Conservation (phyloP, 768 basidiomycete species). For the Leccinum barrowsii region DNA sequence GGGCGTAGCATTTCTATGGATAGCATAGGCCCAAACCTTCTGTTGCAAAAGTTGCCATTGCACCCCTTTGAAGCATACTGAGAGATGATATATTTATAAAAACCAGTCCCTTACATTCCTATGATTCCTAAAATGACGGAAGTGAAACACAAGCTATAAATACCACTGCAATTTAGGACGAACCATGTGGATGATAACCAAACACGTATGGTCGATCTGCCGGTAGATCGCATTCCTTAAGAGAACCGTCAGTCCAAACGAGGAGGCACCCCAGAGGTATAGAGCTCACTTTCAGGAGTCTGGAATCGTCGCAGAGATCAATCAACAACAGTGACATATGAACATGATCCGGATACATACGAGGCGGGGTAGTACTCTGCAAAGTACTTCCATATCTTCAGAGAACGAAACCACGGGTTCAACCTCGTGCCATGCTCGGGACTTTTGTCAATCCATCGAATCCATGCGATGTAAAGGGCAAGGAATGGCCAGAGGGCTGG, state of each 20-base stretch:
- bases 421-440: slow-evolving; percentile 71
- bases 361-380: slow-evolving; percentile 89
- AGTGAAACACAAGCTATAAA: slow-evolving; percentile 4
- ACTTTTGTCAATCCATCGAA: slow-evolving; percentile 67
- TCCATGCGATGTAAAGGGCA: slow-evolving; percentile 76
- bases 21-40: slow-evolving; percentile 56
- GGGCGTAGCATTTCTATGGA: neutral
- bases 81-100: neutral
- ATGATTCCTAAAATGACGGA: slow-evolving; percentile 71
- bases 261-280: neutral
- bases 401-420: slow-evolving; percentile 68
- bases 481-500: slow-evolving; percentile 88
- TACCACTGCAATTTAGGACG: slow-evolving; percentile 16
- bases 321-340: neutral
- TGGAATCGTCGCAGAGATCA: neutral
- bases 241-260: neutral
- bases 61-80: slow-evolving; percentile 57
- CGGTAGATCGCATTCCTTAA: slow-evolving; percentile 80
- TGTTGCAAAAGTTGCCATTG: slow-evolving; percentile 92
- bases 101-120: slow-evolving; percentile 69
- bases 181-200: slow-evolving; percentile 97
- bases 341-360: slow-evolving; percentile 47
- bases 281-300: slow-evolving; percentile 35
- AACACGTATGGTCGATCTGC: slow-evolving; percentile 93
- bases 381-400: slow-evolving; percentile 82